Evolutionary conservation across 2,329 filamentous ascomycete species (phyloP), one percentile per base, ranked within the genome.

Genomic region (Dactylellina parvicollis): DNA sequence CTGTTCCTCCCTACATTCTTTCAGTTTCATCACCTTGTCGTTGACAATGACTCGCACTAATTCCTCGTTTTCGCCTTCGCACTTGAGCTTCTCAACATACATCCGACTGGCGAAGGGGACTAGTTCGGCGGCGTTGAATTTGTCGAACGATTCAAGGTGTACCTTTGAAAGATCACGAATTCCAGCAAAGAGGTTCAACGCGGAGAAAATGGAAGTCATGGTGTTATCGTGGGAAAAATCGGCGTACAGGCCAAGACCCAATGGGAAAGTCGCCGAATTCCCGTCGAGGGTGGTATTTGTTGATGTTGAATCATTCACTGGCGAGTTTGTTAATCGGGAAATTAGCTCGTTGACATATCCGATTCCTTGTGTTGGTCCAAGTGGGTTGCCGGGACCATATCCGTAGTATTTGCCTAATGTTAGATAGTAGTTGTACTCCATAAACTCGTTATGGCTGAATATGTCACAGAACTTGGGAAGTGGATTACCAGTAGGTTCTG

Each of bases 191-290:
- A 96, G 82, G 0, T 92, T 91, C 75, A 97, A 79, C 0, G 92
- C 92, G 3, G 87, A 88, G 79, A 90, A 90, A 4, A 96, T 87
- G 5, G 86, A 85, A 28, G 86, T 87, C 88, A 97, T 92, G 79
- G 90, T 88, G 80, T 96, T 96, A 81, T 97, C 93, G 80, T 97
- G 93, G 75, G 89, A 91, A 79, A 97, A 96, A 80, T 97, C 93
- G 0, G 92, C 92, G 78, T 96, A 97, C 0, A 96, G 81, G 9
- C 85, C 77, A 28, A 80, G 80, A 22, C 81, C 84, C 0, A 96
- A 82, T 0, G 93, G 92, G 78, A 96, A 97, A 0, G 90, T 93
- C 4, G 81, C 79, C 0, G 85, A 81, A 67, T 87, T 83, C 3
- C 82, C 82, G 79, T 96, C 91, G 0, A 96, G 84, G 0, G 92